Conservation (phyloP, 2,329 filamentous ascomycete genomes). For the Cladosporium sp. region DNA sequence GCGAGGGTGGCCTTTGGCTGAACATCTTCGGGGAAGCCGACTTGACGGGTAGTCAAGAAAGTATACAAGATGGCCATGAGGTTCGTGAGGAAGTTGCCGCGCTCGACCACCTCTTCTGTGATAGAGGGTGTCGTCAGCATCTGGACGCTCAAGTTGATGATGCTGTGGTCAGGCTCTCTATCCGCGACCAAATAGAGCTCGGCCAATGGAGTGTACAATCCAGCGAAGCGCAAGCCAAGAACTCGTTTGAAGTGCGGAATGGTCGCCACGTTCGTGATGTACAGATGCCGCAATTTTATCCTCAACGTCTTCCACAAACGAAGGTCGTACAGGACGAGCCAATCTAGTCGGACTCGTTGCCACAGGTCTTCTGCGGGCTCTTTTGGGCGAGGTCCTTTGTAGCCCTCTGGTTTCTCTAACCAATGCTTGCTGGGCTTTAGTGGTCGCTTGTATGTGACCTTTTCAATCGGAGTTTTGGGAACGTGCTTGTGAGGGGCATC, state of each 20-base stretch:
- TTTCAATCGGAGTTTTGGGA: constrained; percentile 72
- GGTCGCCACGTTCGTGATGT: constrained; percentile 93
- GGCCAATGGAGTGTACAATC: constrained; percentile 87
- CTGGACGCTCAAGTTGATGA: constrained; percentile 95
- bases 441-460: constrained; percentile 45
- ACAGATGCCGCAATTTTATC: constrained; percentile 85
- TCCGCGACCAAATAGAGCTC: constrained; percentile 96
- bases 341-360: constrained; percentile 86
- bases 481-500: constrained; percentile 57
- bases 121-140: constrained; percentile 97
- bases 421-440: constrained; percentile 77
- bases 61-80: constrained; percentile 96
- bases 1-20: constrained; percentile 82
- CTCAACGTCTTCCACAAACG: constrained; percentile 95
- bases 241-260: constrained; percentile 96
- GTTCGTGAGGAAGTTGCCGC: constrained; percentile 93
- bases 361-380: constrained; percentile 80
- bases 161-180: constrained; percentile 94
- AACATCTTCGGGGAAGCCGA: constrained; percentile 88
- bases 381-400: constrained; percentile 50
- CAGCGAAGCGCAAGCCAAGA: constrained; percentile 88
- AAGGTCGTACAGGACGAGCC: constrained; percentile 90
- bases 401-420: constrained; percentile 75
- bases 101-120: constrained; percentile 89
- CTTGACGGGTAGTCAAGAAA: constrained; percentile 92